Evolutionary conservation across 192 early-diverging fungal genomes (phyloP).

Genomic region (Backusella westeae): DNA sequence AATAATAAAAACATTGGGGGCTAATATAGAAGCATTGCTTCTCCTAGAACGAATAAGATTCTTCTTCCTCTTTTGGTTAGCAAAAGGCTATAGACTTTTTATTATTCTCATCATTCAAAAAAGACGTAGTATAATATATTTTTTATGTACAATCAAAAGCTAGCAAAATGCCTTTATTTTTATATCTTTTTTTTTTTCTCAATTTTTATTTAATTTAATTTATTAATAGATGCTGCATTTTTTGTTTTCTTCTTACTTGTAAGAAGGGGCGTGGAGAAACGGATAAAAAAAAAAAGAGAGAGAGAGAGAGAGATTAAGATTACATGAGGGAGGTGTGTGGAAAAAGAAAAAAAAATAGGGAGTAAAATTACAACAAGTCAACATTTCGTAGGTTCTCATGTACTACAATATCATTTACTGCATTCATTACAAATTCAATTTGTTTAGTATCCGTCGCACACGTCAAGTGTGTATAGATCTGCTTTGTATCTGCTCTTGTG

Average conservation of each 20-base stretch:
- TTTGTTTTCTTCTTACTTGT: background rate
- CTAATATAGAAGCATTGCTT: no score
- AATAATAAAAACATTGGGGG: no score
- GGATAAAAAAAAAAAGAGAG: background rate
- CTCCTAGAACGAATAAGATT: background rate
- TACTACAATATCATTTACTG: conserved; percentile 89
- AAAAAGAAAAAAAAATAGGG: background rate
- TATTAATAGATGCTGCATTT: background rate
- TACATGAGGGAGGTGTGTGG: background rate
- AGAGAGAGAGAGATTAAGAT: background rate
- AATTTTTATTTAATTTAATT: background rate
- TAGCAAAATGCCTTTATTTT: background rate
- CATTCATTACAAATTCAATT: conserved; percentile 88
- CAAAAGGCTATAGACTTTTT: background rate
- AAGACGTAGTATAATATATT: background rate
- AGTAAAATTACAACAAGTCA: conserved; percentile 63
- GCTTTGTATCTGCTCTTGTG: conserved; percentile 70
- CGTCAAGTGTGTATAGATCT: conserved; percentile 87
- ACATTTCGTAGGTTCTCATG: conserved; percentile 78
- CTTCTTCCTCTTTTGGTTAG: background rate
- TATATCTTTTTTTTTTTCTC: background rate
- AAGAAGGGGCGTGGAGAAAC: background rate
- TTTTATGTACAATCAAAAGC: background rate
- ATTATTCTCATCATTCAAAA: background rate
- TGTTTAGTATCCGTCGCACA: conserved; percentile 86